These are phyloP conservation scores for Hibiscus trionum DNA, from an alignment of 345 rosid species.

Conservation along the genomic window DNA sequence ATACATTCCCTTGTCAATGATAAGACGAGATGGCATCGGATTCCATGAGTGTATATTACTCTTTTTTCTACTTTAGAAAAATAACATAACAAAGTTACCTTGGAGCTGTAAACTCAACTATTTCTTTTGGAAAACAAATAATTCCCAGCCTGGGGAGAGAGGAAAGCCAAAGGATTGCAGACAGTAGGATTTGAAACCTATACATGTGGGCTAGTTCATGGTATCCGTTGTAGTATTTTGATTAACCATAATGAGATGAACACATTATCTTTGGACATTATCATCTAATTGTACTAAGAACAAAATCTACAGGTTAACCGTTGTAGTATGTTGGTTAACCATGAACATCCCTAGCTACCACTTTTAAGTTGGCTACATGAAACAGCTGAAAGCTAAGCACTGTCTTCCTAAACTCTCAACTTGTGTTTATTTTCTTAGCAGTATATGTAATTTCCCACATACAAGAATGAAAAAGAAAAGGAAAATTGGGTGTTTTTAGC, in stretches of 20 bases:
- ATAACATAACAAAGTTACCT: neutral
- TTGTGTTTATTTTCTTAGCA: neutral
- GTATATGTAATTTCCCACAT: neutral
- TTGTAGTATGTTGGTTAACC: no score
- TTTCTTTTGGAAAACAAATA: neutral
- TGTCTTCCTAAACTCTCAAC: neutral
- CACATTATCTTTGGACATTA: no score
- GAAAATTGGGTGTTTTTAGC: neutral
- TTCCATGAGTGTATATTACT: conserved; percentile 23
- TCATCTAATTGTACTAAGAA: no score
- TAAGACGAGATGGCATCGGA: conserved; percentile 27
- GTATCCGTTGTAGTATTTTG: no score
- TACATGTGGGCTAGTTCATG: no score
- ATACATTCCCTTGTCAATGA: neutral
- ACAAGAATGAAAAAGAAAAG: neutral
- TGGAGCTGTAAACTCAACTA: neutral
- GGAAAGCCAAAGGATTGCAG: neutral
- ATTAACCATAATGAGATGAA: no score
- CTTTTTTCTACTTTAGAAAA: neutral
- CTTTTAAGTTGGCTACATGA: no score
- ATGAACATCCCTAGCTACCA: no score
- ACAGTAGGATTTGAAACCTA: neutral
- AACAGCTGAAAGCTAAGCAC: neutral
- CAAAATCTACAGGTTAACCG: no score
- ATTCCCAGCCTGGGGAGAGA: neutral